Conservation (phyloP, 1,139 yeast species). For the Yamadazyma buinensis region DNA sequence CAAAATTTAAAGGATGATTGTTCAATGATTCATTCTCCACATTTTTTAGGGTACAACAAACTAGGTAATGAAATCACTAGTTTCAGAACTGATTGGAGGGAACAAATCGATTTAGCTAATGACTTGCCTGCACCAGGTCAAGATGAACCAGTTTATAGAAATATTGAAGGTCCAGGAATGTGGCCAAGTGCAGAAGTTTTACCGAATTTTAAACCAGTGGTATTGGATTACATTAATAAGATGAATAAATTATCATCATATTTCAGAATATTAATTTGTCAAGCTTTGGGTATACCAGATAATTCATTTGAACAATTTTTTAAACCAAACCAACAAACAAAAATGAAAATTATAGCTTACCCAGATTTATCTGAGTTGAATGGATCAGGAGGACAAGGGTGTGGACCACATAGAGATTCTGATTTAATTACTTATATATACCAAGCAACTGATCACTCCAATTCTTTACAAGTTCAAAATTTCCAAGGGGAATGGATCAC, state of each 20-base stretch:
- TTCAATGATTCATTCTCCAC: conserved; percentile 62
- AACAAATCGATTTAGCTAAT: conserved; percentile 65
- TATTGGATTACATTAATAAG: conserved; percentile 42
- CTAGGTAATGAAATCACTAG: conserved; percentile 69
- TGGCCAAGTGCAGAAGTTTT: conserved; percentile 51
- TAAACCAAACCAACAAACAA: conserved; percentile 50
- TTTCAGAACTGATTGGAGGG: conserved; percentile 57
- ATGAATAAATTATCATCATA: conserved; percentile 44
- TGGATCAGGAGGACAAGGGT: conserved; percentile 50
- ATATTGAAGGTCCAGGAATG: conserved; percentile 62
- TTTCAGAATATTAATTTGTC: conserved; percentile 48
- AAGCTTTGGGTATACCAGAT: conserved; percentile 47
- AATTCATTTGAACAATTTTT: conserved; percentile 47
- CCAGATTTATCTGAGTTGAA: conserved; percentile 36
- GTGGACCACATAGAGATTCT: conserved; percentile 72
- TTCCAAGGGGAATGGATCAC: conserved; percentile 62
- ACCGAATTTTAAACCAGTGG: conserved; percentile 48
- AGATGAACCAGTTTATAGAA: conserved; percentile 49
- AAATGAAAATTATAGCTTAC: conserved; percentile 52
- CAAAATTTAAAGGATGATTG: conserved; percentile 46
- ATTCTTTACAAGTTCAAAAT: conserved; percentile 60
- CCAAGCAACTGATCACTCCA: conserved; percentile 48
- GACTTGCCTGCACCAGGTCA: conserved; percentile 47
- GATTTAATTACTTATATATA: conserved; percentile 59
- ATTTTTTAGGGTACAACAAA: conserved; percentile 64